These are phyloP conservation scores for Erysiphe neolycopersici DNA, from an alignment of 2,329 filamentous ascomycete species.

Conservation along the genomic window DNA sequence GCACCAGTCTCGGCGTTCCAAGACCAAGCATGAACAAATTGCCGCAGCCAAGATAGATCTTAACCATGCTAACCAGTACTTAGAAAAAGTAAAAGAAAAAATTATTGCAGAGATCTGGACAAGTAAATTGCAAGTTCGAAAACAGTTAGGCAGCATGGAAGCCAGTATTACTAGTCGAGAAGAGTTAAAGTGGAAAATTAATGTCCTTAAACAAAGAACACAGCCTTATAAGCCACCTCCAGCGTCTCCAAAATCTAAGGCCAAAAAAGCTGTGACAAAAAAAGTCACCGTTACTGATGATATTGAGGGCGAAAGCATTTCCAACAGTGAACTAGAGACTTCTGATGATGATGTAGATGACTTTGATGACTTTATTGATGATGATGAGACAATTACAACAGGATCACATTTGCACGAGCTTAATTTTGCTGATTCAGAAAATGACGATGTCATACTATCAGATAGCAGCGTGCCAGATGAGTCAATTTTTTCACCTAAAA, in stretches of 20 bases:
- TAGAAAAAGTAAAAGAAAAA: slow-evolving; percentile 26
- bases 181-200: slow-evolving; percentile 23
- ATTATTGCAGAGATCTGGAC: slow-evolving; percentile 27
- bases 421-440: slow-evolving; percentile 8
- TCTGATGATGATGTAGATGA: slow-evolving; percentile 16
- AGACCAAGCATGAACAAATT: slow-evolving; percentile 18
- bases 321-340: slow-evolving; percentile 2
- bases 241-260: not conserved
- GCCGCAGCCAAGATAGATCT: slow-evolving; percentile 18
- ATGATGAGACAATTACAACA: slow-evolving; percentile 1
- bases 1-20: slow-evolving; percentile 23
- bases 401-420: slow-evolving; percentile 4
- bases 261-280: slow-evolving; percentile 1
- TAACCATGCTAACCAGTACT: slow-evolving; percentile 19
- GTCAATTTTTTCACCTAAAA: not conserved
- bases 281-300: slow-evolving; percentile 8
- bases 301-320: slow-evolving; percentile 4
- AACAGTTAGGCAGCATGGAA: slow-evolving; percentile 32
- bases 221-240: slow-evolving; percentile 15
- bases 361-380: slow-evolving; percentile 23
- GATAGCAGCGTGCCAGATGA: slow-evolving; percentile 1
- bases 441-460: slow-evolving; percentile 3
- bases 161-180: slow-evolving; percentile 34
- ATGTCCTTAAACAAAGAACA: slow-evolving; percentile 18
- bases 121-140: slow-evolving; percentile 23